Base-by-base conservation (phyloP, 1,284 basidiomycete genomes). In the Ustilago crameri region DNA sequence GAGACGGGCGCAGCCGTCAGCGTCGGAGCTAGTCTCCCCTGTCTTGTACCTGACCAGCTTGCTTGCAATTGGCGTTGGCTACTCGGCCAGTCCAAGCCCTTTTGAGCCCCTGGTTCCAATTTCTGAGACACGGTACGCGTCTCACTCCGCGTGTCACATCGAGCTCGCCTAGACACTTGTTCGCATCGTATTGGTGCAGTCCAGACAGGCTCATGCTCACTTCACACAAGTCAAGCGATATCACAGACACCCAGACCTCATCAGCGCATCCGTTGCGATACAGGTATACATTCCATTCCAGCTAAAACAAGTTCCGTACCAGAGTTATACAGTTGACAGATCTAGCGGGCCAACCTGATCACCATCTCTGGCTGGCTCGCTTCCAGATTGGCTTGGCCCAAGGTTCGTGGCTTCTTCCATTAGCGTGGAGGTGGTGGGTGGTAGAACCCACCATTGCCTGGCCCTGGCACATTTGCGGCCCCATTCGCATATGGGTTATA, bases 351-450 rank as follows among this genome's bases (percentile, higher is more conserved):
- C 35, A 8, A 8, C 5, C 15, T 37, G 15, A 17, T 17, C 5
- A 37, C 9, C n/a, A n/a, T n/a, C n/a, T n/a, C n/a, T 15, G 12
- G 35, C 17, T 15, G 35, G 35, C 15, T 15, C 7, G 35, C 35
- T 37, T n/a, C 15, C 35, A 37, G n/a, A 7, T 5, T 9, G 12
- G 30, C 30, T 30, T 30, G 30, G 12, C 30, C 30, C 5, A 30
- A 30, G 30, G 30, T 12, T 30, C 7, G 12, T 37, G 12, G 9
- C 5, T 14, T 37, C 35, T 17, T 9, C 17, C 35, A 52, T 15
- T 40, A 32, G 26, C 44, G 45, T 20, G 52, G 38, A 22, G 60
- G 53, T 18, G 52, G 49, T 32, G 52, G 49, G 17, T 37, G 35
- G 35, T 37, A n/a, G n/a, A 37, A 37, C 15, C 35, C 35, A n/a